Base-by-base conservation (phyloP, 768 basidiomycete genomes). In the Agrocybe pediades region DNA sequence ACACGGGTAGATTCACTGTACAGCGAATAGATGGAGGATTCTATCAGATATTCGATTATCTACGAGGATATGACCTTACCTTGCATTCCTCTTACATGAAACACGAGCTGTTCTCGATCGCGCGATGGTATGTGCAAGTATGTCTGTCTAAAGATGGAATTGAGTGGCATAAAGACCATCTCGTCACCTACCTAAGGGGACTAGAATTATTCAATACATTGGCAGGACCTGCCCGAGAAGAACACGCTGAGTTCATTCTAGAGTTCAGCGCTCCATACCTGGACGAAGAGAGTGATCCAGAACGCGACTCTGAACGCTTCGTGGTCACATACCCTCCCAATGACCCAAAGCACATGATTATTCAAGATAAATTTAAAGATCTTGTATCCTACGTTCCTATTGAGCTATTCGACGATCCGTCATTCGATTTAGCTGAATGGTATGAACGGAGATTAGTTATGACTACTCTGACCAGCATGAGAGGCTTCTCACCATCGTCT, bases 81-180 rank as follows among this genome's bases (percentile, higher is more conserved):
- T 36, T 36, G 13, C 33, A 36, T 36, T 3, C 11, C n/a, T 11
- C 33, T 5, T n/a, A 36, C 13, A 11, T 36, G 33, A 5, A n/a
- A 16, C 29, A 49, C 15, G 46, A 52, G 8, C 23, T 46, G 25
- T 57, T 57, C 23, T 52, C 55, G 2, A 15, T 57, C 13, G 55
- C 46, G 3, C 21, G 40, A 2, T 57, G 55, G 55, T 57, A 52
- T 53, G 50, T 51, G 1, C 20, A 48, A 21, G 19, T 26, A 8
- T 51, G 49, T 29, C 40, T 51, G 0, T 9, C 30, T 7, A 3
- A 43, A 29, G 7, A 2, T 9, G 29, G 19, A 9, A 16, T 24
- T 1, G 2, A 9, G 3, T 19, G 20, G 2, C 45, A 39, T 17
- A n/a, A 15, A 1, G 11, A 20, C 2, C 17, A 29, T 4, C 41